Conservation (phyloP, 2,329 filamentous ascomycete species). For the Lecanicillium sp. region DNA sequence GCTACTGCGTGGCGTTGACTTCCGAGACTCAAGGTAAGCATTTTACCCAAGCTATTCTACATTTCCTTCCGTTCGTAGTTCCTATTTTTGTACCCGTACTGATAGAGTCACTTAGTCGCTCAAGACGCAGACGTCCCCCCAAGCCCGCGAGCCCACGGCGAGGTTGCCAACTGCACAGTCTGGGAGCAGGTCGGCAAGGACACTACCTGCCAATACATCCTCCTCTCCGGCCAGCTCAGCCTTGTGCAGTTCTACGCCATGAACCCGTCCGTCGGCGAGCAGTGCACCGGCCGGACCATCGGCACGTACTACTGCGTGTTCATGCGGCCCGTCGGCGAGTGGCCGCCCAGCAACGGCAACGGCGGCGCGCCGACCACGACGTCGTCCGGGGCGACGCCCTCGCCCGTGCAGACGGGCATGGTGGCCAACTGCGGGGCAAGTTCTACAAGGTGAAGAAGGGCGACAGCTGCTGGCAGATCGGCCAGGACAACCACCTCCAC, state of each 20-base stretch:
- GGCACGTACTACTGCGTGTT: background rate
- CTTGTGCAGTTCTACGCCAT: background rate
- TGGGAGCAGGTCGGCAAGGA: background rate
- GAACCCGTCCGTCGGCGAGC: background rate
- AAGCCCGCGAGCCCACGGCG: background rate
- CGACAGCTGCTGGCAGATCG: background rate
- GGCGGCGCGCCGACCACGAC: background rate
- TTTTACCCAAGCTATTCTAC: too few relatives aligned
- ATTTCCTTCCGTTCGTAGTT: too few relatives aligned
- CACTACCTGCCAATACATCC: background rate
- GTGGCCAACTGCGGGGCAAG: background rate
- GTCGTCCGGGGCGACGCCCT: background rate
- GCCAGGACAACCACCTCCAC: background rate
- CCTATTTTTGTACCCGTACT: too few relatives aligned
- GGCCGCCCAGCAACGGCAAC: background rate
- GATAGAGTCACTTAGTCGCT: too few relatives aligned
- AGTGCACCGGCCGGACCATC: background rate
- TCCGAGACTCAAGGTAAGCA: too few relatives aligned
- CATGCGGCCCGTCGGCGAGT: background rate
- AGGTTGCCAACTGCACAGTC: background rate
- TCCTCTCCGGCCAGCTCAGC: background rate
- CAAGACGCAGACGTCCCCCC: too few relatives aligned
- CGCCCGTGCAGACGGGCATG: background rate
- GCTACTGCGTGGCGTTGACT: too few relatives aligned
- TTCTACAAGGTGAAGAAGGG: background rate